Base-by-base conservation (phyloP, 1,284 basidiomycete species). In the Hypsizygus ulmarius region DNA sequence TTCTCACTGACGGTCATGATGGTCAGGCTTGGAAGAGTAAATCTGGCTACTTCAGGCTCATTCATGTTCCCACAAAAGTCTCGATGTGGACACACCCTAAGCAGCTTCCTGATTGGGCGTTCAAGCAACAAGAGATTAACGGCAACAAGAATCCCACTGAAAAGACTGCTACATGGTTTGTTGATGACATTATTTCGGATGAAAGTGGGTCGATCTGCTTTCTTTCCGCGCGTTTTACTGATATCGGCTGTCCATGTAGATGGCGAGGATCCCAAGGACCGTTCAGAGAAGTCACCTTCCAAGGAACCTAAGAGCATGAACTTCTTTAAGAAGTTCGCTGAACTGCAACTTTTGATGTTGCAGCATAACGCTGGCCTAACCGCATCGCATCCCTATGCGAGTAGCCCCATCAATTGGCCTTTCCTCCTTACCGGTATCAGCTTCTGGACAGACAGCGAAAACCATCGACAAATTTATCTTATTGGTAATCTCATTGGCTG, bases 311-410 rank as follows among this genome's bases (percentile, higher is more conserved):
- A 88, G 70, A 75, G 75, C 49, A 81, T 94, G 75, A 89, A 82
- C 65, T 99, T 99, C 70, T 87, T 99, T 77, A 87, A 81, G 66
- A 99, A 99, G 71, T 99, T 93, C 63, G 79, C 78, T 38, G 96
- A 99, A 67, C 74, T 99, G 34, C 97, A 99, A 63, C 67, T 95
- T 37, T 74, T 95, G 49, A 99, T 99, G 97, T 74, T 98, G 53
- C 93, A 97, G 65, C 96, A 99, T 73, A 99, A 99, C 63, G 92
- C 94, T 9, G 95, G 93, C 12, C 75, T 99, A 47, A 97, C 93
- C 16, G 87, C 92, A 14, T 89, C 86, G 9, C 97, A 99, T 65
- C 97, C 97, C 33, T 99, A 99, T 64, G 94, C 95, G 1, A 91
- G 89, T 50, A 79, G 79, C 10, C 95, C 97, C 1, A 87, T 97